These are phyloP conservation scores for Panicum miliaceum DNA, from an alignment of 176 grass and related monocot species.

Conservation along the genomic window DNA sequence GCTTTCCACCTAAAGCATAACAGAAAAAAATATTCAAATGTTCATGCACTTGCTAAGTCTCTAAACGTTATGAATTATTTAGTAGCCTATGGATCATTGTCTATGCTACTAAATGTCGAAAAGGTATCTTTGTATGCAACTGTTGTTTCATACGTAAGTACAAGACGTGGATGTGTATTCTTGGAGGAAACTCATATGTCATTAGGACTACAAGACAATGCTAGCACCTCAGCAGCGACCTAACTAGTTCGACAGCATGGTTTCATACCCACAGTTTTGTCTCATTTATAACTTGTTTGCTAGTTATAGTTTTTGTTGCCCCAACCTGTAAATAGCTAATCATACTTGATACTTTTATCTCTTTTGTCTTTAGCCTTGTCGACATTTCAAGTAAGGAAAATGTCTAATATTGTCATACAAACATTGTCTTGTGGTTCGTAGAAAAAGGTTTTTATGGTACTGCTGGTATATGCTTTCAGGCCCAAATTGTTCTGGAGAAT, in stretches of 20 bases:
- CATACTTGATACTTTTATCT: background rate
- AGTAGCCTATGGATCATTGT: constrained; percentile 17
- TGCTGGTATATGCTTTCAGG: constrained; percentile 47
- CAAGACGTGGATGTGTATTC: background rate
- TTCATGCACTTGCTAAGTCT: background rate
- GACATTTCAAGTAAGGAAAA: constrained; percentile 31
- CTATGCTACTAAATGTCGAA: constrained; percentile 10
- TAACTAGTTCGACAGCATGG: constrained; percentile 22
- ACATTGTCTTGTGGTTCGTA: constrained; percentile 3
- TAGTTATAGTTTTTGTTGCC: constrained; percentile 2
- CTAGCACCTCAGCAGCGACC: background rate
- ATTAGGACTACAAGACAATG: constrained; percentile 43
- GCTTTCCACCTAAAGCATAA: constrained; percentile 14
- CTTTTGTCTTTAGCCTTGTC: constrained; percentile 37
- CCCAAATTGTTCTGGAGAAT: constrained; percentile 70
- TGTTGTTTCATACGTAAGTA: constrained; percentile 24
- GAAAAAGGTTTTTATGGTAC: background rate
- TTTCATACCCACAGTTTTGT: constrained; percentile 1
- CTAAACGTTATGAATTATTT: constrained; percentile 7
- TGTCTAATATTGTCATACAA: constrained; percentile 1
- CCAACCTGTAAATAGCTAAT: constrained; percentile 23
- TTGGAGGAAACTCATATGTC: constrained; percentile 18
- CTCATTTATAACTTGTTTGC: constrained; percentile 2
- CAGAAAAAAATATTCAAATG: background rate
- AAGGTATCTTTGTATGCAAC: constrained; percentile 33